Conservation (phyloP, 192 early-diverging fungal species). For the Lunasporangiospora selenospora region DNA sequence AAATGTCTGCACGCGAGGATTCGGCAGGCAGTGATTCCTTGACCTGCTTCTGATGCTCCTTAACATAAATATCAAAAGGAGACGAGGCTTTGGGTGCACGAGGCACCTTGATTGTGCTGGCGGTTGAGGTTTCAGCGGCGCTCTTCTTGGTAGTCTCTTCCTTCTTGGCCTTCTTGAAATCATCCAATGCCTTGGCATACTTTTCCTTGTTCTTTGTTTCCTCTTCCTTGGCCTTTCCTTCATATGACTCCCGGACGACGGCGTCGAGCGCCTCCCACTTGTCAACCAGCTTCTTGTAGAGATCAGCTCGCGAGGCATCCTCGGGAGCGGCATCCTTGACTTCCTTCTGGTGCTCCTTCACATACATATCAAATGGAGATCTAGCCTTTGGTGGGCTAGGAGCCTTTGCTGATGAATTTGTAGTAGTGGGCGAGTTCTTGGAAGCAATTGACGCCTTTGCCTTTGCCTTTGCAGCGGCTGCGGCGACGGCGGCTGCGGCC, state of each 20-base stretch:
- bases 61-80: slow-evolving; percentile 42
- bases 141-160: slow-evolving; percentile 32
- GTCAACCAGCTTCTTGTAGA: slow-evolving; percentile 42
- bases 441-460: slow-evolving; percentile 16
- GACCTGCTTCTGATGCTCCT: slow-evolving; percentile 36
- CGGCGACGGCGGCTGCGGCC: no score
- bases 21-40: slow-evolving; percentile 28
- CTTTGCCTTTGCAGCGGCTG: slow-evolving; percentile 32
- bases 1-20: slow-evolving; percentile 35
- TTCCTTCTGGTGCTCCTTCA: slow-evolving; percentile 41
- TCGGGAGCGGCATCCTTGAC: slow-evolving; percentile 27
- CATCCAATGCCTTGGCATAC: slow-evolving; percentile 8
- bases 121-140: neutral
- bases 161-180: slow-evolving; percentile 31
- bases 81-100: slow-evolving; percentile 25
- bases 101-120: neutral
- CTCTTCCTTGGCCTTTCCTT: slow-evolving; percentile 3
- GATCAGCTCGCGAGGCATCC: slow-evolving; percentile 39
- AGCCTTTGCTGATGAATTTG: slow-evolving; percentile 1
- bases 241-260: neutral
- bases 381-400: slow-evolving; percentile 22
- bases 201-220: slow-evolving; percentile 14
- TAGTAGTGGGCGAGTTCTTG: slow-evolving; percentile 10
- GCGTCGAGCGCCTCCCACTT: slow-evolving; percentile 26
- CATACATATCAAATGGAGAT: slow-evolving; percentile 45